Evolutionary conservation across 257 asterid species (phyloP).

Genomic region (Primulina huaijiensis): DNA sequence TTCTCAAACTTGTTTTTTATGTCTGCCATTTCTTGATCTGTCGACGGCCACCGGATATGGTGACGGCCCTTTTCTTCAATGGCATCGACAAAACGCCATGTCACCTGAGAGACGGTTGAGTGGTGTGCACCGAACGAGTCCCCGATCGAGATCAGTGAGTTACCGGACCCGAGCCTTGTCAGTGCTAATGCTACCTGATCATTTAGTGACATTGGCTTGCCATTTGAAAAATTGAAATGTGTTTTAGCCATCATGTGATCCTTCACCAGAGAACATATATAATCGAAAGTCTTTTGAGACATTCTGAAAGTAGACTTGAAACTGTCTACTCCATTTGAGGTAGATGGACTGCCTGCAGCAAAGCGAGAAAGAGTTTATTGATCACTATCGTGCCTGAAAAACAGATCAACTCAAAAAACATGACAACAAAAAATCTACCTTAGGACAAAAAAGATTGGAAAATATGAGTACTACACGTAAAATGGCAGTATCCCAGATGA

Average conservation of each 20-base stretch:
- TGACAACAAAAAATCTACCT: neutral
- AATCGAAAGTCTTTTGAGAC: constrained; percentile 63
- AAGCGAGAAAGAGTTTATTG: neutral
- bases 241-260: constrained; percentile 67
- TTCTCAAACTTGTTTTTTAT: constrained; percentile 58
- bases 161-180: constrained; percentile 67
- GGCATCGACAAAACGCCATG: constrained; percentile 93
- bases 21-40: constrained; percentile 36
- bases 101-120: constrained; percentile 83
- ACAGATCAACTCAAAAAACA: neutral
- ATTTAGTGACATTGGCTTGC: constrained; percentile 56
- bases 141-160: constrained; percentile 68
- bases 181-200: constrained; percentile 88
- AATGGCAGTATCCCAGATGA: neutral
- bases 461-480: neutral
- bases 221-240: constrained; percentile 53
- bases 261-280: constrained; percentile 64
- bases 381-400: neutral
- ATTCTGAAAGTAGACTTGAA: constrained; percentile 53
- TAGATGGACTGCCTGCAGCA: constrained; percentile 46
- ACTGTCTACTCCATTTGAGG: constrained; percentile 40
- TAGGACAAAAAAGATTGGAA: neutral
- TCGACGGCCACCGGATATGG: constrained; percentile 77
- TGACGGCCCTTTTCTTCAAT: constrained; percentile 54
- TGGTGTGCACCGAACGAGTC: constrained; percentile 69